Evolutionary conservation across 352 stramenopile species (phyloP), one percentile per base, ranked within the genome.

Genomic region (Phytophthora pinifolia): DNA sequence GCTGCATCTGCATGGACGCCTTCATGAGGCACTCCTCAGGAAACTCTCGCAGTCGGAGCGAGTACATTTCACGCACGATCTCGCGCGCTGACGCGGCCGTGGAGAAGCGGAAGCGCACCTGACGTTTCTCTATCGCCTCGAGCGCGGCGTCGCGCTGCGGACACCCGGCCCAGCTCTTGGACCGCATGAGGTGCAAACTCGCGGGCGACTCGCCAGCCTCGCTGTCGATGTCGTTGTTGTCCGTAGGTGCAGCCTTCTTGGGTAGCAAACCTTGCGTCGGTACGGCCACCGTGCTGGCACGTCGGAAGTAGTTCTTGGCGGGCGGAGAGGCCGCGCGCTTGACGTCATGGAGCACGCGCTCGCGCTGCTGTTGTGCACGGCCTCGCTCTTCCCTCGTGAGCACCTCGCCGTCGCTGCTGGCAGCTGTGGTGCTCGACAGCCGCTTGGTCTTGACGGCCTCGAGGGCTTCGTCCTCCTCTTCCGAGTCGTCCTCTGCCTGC

Each of bases 51-150:
- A 88, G 37, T 1, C 73, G 54, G 46, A 74, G 74, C 15, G 76
- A 78, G 53, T 91, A 72, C 76, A 89, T 89, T 60, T 89, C 75
- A 22, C 81, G 78, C 46, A 89, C 78, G 9, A 68, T 74, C 27
- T 87, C 81, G 14, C 78, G 79, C 33, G 63, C 76, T 4, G 72
- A 84, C 38, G 66, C 68, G 1, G 77, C 70, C 1, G 79, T 85
- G 6, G 74, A 83, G 57, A 84, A 86, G 7, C 65, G 72, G 56
- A 91, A 88, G 33, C 73, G 67, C 44, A 83, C 70, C 32, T 83
- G 67, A 10, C 73, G 67, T 10, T 75, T 71, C 43, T 79, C 63
- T 27, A 89, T 89, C 9, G 78, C 81, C 38, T 87, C 61, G 9
- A 88, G 48, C 0, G 75, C 78, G 0, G 76, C 77, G 4, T 70